Percentiles rank a stretch among this genome's conserved stretches.
Evolutionary conservation across 129 eudicot species (phyloP).

Genomic region (Flaveria robusta): DNA sequence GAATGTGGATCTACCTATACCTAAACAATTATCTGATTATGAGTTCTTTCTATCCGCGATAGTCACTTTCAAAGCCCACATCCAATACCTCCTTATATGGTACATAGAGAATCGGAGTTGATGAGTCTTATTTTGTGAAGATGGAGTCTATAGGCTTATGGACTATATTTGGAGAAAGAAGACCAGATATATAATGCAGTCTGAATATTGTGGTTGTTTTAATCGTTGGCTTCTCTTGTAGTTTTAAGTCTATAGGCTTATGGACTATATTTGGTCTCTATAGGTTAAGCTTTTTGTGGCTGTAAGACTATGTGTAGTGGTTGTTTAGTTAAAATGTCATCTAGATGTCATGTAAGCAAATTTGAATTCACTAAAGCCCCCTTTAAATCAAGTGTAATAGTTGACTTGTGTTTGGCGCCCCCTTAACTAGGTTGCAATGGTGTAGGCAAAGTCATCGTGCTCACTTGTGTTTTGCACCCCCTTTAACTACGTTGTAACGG

Average conservation of each 20-base stretch:
- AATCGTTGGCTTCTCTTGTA: neutral
- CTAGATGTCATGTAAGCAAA: too few species aligned
- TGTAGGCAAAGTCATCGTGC: too few species aligned
- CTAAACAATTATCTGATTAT: neutral
- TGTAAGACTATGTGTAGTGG: too few species aligned
- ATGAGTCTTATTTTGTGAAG: neutral
- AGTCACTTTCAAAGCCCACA: neutral
- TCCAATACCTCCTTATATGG: neutral
- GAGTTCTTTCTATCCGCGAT: neutral
- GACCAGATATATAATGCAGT: constrained; percentile 4
- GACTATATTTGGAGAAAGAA: constrained; percentile 12
- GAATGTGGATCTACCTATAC: neutral
- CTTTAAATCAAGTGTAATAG: too few species aligned
- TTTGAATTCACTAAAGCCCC: too few species aligned
- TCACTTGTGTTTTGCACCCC: too few species aligned
- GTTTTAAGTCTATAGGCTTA: neutral
- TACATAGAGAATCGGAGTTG: neutral
- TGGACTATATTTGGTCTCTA: neutral
- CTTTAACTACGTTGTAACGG: too few species aligned
- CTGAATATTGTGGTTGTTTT: constrained; percentile 4
- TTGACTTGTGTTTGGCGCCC: too few species aligned
- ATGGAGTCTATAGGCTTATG: too few species aligned
- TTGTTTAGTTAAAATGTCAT: too few species aligned
- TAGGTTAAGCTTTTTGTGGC: constrained; percentile 5
- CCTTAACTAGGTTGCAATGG: too few species aligned